Percentiles rank a stretch among this genome's conserved stretches.
phyloP scores from a whole-genome alignment of 495 filamentous ascomycete genomes.

The Darksidea phi region DNA sequence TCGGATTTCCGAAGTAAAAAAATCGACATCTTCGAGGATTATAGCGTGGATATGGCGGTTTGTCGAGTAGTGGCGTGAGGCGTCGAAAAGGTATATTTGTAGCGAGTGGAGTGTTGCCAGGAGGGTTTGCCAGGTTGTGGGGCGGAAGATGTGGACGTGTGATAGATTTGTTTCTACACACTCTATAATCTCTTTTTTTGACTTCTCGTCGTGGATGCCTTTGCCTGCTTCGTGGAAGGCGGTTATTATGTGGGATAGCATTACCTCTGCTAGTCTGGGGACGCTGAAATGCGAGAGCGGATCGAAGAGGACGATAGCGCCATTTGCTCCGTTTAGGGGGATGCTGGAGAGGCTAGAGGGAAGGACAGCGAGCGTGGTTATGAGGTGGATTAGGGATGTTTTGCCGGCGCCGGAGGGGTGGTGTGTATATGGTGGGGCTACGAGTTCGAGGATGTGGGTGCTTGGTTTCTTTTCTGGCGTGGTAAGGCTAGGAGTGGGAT shows the following conservation, averaged over 20 bases:
- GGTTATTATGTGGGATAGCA: constrained; percentile 27
- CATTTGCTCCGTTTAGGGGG: constrained; percentile 49
- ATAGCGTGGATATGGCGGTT: constrained; percentile 51
- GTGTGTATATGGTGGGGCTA: constrained; percentile 44
- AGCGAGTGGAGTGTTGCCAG: constrained; percentile 53
- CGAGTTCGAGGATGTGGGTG: constrained; percentile 57
- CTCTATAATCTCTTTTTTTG: constrained; percentile 4
- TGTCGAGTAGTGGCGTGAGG: constrained; percentile 50
- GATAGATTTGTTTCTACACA: constrained; percentile 24
- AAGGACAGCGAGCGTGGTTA: constrained; percentile 60
- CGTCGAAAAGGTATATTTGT: constrained; percentile 53
- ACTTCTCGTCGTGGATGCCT: background rate
- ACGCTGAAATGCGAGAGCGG: constrained; percentile 66
- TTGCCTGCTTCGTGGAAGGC: background rate
- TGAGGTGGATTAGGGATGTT: constrained; percentile 68
- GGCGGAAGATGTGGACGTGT: constrained; percentile 56
- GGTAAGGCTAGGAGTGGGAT: constrained; percentile 1
- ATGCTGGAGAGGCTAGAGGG: constrained; percentile 42
- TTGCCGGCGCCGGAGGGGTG: constrained; percentile 56
- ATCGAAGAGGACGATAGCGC: constrained; percentile 69
- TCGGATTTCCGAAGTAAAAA: constrained; percentile 60
- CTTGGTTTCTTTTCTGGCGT: constrained; percentile 32
- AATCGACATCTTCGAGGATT: constrained; percentile 54
- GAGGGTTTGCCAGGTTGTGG: constrained; percentile 53
- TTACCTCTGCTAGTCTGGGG: constrained; percentile 52